Evolutionary conservation across 371 early-diverging fungal species (phyloP), one percentile per base, ranked within the genome.

Genomic region (Mucor ambiguus): DNA sequence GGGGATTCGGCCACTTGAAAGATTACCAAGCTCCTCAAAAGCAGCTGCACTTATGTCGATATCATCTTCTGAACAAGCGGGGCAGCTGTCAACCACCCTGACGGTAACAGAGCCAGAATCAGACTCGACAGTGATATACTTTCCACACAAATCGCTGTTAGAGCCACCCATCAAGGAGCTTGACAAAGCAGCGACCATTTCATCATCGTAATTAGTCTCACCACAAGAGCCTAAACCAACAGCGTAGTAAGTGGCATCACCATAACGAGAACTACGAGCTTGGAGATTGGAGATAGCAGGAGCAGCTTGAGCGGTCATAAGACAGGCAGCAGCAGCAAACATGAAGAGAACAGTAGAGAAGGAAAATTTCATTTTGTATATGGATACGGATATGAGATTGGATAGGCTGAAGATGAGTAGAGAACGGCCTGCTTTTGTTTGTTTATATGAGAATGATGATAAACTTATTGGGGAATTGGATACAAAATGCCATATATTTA

Each of bases 1-100:
- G 6, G 60, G 29, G 35, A 85, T 68, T 7, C 80, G 73, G 7
- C 87, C 87, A 41, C 54, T 68, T 43, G 18, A 44, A 18, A 71
- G 49, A 16, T 55, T 22, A 29, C 70, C 83, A 12, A 86, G 59
- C 44, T 81, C 58, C 14, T 74, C 58, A 60, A 86, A 88, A 7
- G 87, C 83, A 33, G 81, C 58, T 7, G 76, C 75, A 22, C 75
- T 74, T 24, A 66, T 24, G 56, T 70, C 85, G 10, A 87, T 28
- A 69, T 67, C 70, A 10, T 79, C 81, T 20, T 35, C 14, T 1
- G 32, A 30, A 63, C 88, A 87, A 2, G 49, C 66, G 8, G 83
- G 85, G 59, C 88, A 87, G 2, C 79, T 79, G 64, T 87, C 87
- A 20, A 83, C 77, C 10, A 84, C 74, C 1, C 20, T 79, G 33